These are phyloP conservation scores for Podospora appendiculata DNA, from an alignment of 495 filamentous ascomycete species.

Conservation along the genomic window DNA sequence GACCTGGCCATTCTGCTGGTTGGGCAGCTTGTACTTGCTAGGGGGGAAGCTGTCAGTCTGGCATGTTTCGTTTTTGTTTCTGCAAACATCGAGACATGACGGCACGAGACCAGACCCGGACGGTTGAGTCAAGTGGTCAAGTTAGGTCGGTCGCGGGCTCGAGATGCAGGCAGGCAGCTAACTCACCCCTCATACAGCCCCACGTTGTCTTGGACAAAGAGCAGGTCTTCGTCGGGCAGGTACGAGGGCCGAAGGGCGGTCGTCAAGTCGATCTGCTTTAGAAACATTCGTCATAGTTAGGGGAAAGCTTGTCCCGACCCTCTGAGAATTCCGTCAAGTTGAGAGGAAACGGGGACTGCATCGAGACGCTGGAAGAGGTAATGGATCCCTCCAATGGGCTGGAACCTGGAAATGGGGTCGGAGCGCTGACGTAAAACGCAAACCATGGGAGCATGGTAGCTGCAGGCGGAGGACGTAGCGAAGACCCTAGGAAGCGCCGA, in stretches of 20 bases:
- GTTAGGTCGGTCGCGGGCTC: too few relatives aligned
- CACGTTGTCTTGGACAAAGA: slow-evolving; percentile 96
- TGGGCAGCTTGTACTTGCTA: slow-evolving; percentile 92
- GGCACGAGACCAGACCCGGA: too few relatives aligned
- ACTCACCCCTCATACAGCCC: slow-evolving; percentile 94
- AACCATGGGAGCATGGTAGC: too few relatives aligned
- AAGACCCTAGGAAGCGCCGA: too few relatives aligned
- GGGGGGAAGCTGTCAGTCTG: slow-evolving; percentile 9
- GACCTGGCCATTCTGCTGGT: slow-evolving; percentile 89
- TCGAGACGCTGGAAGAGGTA: too few relatives aligned
- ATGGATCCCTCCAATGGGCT: too few relatives aligned
- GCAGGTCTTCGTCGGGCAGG: slow-evolving; percentile 77
- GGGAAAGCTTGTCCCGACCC: slow-evolving; percentile 15
- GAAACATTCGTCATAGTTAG: slow-evolving; percentile 73
- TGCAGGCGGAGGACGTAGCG: too few relatives aligned
- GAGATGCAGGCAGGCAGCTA: too few relatives aligned
- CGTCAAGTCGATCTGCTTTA: slow-evolving; percentile 90
- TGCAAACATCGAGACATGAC: too few relatives aligned
- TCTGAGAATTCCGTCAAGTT: neutral
- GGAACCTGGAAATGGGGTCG: too few relatives aligned
- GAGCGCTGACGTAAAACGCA: too few relatives aligned
- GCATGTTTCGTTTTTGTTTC: slow-evolving; percentile 2
- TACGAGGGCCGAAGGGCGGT: slow-evolving; percentile 88
- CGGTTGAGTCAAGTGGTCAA: too few relatives aligned
- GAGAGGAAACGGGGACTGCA: neutral